Percentiles rank a stretch among this genome's conserved stretches.
Evolutionary conservation across 257 asterid genomes (phyloP).

Genomic region (Verbena officinalis): DNA sequence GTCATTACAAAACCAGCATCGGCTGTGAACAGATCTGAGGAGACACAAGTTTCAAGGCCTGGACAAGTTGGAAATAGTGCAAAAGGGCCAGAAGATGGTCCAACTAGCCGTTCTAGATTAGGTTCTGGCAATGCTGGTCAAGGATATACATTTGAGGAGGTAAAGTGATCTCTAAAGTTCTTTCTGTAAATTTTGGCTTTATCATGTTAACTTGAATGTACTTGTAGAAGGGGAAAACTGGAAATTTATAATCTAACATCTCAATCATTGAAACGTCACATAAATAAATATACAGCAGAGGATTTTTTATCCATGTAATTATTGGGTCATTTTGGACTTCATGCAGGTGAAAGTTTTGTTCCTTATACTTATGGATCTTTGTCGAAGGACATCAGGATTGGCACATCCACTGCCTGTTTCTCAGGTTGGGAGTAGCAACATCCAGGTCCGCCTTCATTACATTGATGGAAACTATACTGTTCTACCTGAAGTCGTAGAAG

Average conservation of each 20-base stretch:
- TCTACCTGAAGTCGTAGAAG: conserved; percentile 97
- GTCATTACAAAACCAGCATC: conserved; percentile 55
- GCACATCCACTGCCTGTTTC: conserved; percentile 90
- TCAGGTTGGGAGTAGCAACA: conserved; percentile 91
- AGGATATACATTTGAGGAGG: conserved; percentile 99
- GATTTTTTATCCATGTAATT: not conserved
- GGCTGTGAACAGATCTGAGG: conserved; percentile 56
- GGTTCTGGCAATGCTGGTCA: conserved; percentile 99
- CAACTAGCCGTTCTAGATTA: conserved; percentile 81
- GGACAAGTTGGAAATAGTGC: conserved; percentile 66
- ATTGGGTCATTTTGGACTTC: conserved; percentile 13
- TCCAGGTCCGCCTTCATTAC: conserved; percentile 94
- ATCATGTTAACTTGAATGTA: conserved; percentile 7
- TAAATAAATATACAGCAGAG: no score
- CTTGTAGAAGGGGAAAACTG: not conserved
- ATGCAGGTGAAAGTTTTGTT: conserved; percentile 96
- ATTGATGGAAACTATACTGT: conserved; percentile 98
- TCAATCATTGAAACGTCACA: not conserved
- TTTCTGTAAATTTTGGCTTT: not conserved
- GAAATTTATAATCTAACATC: no score
- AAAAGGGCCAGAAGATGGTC: conserved; percentile 89
- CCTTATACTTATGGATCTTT: conserved; percentile 95
- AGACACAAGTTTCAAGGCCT: conserved; percentile 57
- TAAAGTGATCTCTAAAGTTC: conserved; percentile 25
- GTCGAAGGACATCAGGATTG: conserved; percentile 89